Evolutionary conservation across 1,284 basidiomycete genomes (phyloP).

Genomic region (Naganishia sp.): DNA sequence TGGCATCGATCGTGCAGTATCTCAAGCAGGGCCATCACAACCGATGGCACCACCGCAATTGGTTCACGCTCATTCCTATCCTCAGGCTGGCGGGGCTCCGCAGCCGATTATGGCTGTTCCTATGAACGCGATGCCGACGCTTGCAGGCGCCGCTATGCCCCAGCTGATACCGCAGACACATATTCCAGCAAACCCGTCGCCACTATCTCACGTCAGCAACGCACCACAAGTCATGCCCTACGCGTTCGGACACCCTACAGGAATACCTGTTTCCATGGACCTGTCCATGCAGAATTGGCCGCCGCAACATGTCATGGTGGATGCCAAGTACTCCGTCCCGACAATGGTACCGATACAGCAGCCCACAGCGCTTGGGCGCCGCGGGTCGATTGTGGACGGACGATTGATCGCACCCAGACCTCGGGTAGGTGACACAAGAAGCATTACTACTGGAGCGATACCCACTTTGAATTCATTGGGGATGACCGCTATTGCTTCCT

Average conservation of each 20-base stretch:
- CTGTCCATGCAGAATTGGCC: constrained; percentile 14
- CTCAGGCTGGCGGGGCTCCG: constrained; percentile 46
- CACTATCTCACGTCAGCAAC: constrained; percentile 5
- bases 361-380: constrained; percentile 14
- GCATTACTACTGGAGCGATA: constrained; percentile 22
- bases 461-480: constrained; percentile 19
- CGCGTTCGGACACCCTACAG: constrained; percentile 18
- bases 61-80: constrained; percentile 52
- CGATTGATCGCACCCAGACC: constrained; percentile 26
- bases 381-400: constrained; percentile 34
- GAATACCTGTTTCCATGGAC: constrained; percentile 10
- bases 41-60: constrained; percentile 42
- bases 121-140: constrained; percentile 16
- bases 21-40: constrained; percentile 34
- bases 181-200: constrained; percentile 13
- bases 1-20: background rate
- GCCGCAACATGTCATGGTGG: constrained; percentile 19
- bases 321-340: constrained; percentile 8
- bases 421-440: constrained; percentile 15
- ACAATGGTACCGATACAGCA: constrained; percentile 22
- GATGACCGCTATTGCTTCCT: constrained; percentile 15
- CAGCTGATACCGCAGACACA: constrained; percentile 1
- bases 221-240: constrained; percentile 12
- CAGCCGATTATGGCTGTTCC: constrained; percentile 43
- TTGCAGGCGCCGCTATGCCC: constrained; percentile 2